These are phyloP conservation scores for Irineochytrium annulatum DNA, from an alignment of 192 early-diverging fungal species.

Conservation along the genomic window DNA sequence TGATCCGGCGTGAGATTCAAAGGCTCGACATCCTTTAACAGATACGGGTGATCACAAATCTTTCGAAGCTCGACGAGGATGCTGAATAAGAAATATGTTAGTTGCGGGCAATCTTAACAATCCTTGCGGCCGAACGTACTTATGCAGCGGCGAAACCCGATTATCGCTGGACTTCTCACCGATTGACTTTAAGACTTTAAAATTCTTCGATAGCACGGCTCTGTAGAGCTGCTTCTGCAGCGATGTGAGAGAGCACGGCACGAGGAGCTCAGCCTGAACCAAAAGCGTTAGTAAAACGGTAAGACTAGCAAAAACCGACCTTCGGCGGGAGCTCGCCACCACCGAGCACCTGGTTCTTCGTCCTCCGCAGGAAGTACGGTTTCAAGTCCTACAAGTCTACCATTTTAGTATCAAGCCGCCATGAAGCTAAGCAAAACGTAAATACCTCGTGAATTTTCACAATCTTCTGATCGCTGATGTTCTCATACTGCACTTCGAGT, in stretches of 20 bases:
- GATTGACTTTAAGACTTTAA: slow-evolving; percentile 44
- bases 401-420: not conserved
- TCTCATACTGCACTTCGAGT: slow-evolving; percentile 34
- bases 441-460: slow-evolving; percentile 58
- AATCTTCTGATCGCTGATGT: slow-evolving; percentile 51
- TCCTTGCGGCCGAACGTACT: slow-evolving; percentile 9
- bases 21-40: slow-evolving; percentile 54
- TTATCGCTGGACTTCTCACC: slow-evolving; percentile 24
- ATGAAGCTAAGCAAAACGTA: slow-evolving; percentile 1
- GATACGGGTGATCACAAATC: slow-evolving; percentile 67
- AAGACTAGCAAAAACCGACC: slow-evolving; percentile 11
- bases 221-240: slow-evolving; percentile 71
- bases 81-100: slow-evolving; percentile 31
- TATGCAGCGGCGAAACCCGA: slow-evolving; percentile 27
- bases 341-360: slow-evolving; percentile 49
- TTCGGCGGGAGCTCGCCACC: slow-evolving; percentile 54
- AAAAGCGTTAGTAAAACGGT: slow-evolving; percentile 2
- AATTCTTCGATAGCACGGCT: slow-evolving; percentile 53
- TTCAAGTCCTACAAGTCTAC: slow-evolving; percentile 34
- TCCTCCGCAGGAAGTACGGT: slow-evolving; percentile 71
- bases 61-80: slow-evolving; percentile 68
- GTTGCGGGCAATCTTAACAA: not conserved
- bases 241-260: slow-evolving; percentile 63
- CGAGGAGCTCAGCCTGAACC: slow-evolving; percentile 54
- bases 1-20: slow-evolving; percentile 24